Evolutionary conservation across 2,329 filamentous ascomycete species (phyloP).

Genomic region (Aplosporella prunicola): DNA sequence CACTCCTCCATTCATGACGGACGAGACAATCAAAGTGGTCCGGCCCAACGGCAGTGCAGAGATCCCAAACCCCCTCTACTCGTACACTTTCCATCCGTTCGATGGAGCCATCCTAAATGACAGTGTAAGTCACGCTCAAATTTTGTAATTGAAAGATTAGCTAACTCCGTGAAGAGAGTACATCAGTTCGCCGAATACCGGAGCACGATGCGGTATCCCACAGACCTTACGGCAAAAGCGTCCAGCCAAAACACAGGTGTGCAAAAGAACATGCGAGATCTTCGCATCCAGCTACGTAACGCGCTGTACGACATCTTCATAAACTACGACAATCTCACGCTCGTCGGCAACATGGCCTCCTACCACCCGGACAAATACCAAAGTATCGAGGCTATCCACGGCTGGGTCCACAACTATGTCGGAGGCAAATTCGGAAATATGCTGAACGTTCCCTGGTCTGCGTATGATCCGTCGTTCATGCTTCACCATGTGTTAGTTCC

Average conservation of each 20-base stretch:
- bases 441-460: slow-evolving; percentile 60
- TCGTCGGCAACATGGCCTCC: slow-evolving; percentile 56
- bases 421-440: slow-evolving; percentile 45
- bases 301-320: slow-evolving; percentile 46
- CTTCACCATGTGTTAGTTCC: slow-evolving; percentile 52
- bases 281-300: slow-evolving; percentile 14
- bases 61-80: slow-evolving; percentile 39
- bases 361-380: slow-evolving; percentile 43
- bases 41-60: slow-evolving; percentile 30
- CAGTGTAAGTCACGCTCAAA: slow-evolving; percentile 37
- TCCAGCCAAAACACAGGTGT: slow-evolving; percentile 44
- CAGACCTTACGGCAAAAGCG: slow-evolving; percentile 32
- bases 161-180: background rate
- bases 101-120: slow-evolving; percentile 50
- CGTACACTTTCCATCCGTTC: slow-evolving; percentile 43
- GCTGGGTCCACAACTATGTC: slow-evolving; percentile 42
- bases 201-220: slow-evolving; percentile 49
- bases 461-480: slow-evolving; percentile 73
- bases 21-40: slow-evolving; percentile 34
- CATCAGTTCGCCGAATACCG: slow-evolving; percentile 5
- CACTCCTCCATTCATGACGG: slow-evolving; percentile 24
- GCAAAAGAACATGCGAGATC: slow-evolving; percentile 13
- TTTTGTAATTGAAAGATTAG: background rate
- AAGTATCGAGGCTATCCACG: slow-evolving; percentile 45
- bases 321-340: slow-evolving; percentile 57